A percentile compares a stretch with the other conserved stretches of the same genome.
These are phyloP conservation scores for Rhodotorula paludigena DNA, from an alignment of 768 basidiomycete species.

Conservation along the genomic window DNA sequence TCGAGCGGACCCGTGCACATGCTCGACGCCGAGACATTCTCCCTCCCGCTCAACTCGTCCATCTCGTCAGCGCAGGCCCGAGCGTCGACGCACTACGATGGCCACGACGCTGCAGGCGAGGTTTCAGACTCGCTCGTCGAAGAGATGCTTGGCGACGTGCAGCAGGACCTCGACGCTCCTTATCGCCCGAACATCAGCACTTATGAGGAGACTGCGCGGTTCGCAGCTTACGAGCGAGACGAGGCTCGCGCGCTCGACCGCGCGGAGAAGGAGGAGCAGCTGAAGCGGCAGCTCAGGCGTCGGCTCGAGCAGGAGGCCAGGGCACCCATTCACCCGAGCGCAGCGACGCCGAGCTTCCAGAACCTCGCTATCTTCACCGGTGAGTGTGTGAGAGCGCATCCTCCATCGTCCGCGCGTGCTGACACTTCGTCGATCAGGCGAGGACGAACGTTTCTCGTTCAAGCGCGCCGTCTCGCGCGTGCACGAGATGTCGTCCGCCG, in stretches of 20 bases:
- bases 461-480: constrained; percentile 60
- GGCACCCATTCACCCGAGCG: constrained; percentile 39
- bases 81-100: constrained; percentile 37
- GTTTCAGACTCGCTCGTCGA: constrained; percentile 46
- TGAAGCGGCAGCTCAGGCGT: constrained; percentile 28
- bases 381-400: background rate
- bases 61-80: background rate
- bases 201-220: constrained; percentile 51
- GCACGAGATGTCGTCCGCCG: constrained; percentile 54
- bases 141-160: constrained; percentile 55
- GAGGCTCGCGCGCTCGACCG: constrained; percentile 7
- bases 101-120: constrained; percentile 39
- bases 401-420: background rate
- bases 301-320: constrained; percentile 36
- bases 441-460: constrained; percentile 63
- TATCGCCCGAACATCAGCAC: constrained; percentile 58
- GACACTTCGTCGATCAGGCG: constrained; percentile 35
- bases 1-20: constrained; percentile 17
- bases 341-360: constrained; percentile 50
- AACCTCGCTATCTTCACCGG: constrained; percentile 57
- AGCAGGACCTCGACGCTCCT: constrained; percentile 50
- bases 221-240: constrained; percentile 34
- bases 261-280: constrained; percentile 12
- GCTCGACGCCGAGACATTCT: constrained; percentile 19
- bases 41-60: constrained; percentile 21